Base-by-base conservation (phyloP, 2,329 filamentous ascomycete genomes). In the Xylariales sp. region DNA sequence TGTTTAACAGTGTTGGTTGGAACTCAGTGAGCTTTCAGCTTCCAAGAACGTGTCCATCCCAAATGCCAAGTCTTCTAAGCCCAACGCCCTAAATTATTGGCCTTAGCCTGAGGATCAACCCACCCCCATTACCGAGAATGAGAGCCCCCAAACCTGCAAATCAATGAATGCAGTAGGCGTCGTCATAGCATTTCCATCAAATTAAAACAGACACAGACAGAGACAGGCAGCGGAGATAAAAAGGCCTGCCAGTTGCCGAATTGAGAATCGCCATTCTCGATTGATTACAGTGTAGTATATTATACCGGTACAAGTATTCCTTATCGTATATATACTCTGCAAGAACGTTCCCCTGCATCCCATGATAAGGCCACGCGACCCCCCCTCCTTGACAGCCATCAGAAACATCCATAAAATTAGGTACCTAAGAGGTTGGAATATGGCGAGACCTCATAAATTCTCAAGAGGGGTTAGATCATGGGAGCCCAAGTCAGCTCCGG, bases 361-460 rank as follows among this genome's bases (percentile, higher is more conserved):
- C 49, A 61, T 68, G 64, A 69, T 67, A 69, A 60, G 67, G 55
- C 54, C 63, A 69, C 56, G 59, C 63, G 59, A 69, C 67, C 59
- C 48, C 55, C 45, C 49, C 43, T 53, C 12, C 23, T 45, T 45
- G 9, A 63, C 36, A 48, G 36, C 54, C 30, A 58, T 48, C 16
- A 50, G 43, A 50, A 53, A 32, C 36, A 43, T 55, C 57, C 32
- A 61, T 58, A 14, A 62, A 23, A 23, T 23, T 23, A 23, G 61
- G 49, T 59, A 60, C 50, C 28, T 36, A 32, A 60, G 9, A 14
- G 43, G 53, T 49, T 46, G 10, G 41, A 41, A 49, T 56, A 57
- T 61, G 45, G 46, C 45, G 28, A 66, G 58, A 64, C 60, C 48
- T 59, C 16, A 28, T 3, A 49, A 46, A 52, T 57, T 56, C 58